Percentiles rank a stretch among this genome's conserved stretches.
Conservation (phyloP, 2,329 filamentous ascomycete genomes). For the Arthrobotrys musiformis region DNA sequence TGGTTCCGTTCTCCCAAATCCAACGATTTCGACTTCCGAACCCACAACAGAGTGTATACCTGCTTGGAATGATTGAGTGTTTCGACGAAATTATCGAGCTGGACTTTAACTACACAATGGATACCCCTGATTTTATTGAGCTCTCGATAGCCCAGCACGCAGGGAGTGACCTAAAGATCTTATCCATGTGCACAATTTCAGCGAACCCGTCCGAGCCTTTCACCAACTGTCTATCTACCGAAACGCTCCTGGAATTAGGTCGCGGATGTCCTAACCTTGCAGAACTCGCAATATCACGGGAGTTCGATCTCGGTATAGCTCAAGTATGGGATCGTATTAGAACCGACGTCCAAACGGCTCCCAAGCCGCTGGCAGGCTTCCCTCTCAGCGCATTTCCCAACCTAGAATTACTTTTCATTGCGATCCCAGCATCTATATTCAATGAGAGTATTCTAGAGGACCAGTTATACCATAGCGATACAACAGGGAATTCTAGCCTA, state of each 20-base stretch:
- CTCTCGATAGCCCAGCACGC: background rate
- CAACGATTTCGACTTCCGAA: background rate
- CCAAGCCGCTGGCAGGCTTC: background rate
- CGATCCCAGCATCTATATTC: background rate
- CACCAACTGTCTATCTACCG: background rate
- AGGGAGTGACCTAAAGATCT: background rate
- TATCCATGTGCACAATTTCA: background rate
- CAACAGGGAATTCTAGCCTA: background rate
- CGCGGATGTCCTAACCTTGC: background rate
- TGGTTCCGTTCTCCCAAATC: background rate
- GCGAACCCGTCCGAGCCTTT: too few species aligned
- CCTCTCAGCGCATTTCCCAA: background rate
- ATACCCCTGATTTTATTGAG: background rate
- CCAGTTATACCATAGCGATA: background rate
- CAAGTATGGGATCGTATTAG: background rate
- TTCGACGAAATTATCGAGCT: background rate
- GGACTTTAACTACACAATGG: background rate
- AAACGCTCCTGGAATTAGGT: background rate
- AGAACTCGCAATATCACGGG: background rate
- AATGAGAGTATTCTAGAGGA: background rate
- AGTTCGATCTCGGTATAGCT: background rate
- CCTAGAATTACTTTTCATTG: background rate
- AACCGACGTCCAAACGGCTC: background rate
- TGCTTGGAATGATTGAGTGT: background rate
- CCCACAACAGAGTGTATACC: background rate